phyloP scores from a whole-genome alignment of 768 basidiomycete species.

The Tricholoma matsutake region DNA sequence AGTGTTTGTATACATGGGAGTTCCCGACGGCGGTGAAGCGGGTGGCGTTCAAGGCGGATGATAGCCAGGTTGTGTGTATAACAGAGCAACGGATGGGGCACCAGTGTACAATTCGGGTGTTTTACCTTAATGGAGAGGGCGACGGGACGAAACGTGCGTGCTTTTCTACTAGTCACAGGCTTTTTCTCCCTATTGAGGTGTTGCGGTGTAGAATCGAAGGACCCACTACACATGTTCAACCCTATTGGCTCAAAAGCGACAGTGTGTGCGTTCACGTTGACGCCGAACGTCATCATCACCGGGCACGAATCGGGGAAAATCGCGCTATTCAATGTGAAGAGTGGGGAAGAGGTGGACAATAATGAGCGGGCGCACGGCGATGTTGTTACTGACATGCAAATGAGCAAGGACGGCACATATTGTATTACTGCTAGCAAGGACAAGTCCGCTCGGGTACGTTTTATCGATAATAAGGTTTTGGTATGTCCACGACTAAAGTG shows the following conservation, averaged over 20 bases:
- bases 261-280: slow-evolving; percentile 86
- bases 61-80: slow-evolving; percentile 81
- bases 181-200: neutral
- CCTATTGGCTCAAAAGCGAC: slow-evolving; percentile 96
- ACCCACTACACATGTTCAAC: slow-evolving; percentile 77
- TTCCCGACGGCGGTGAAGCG: slow-evolving; percentile 98
- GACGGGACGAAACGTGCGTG: slow-evolving; percentile 80
- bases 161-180: neutral
- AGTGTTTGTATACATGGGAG: slow-evolving; percentile 94
- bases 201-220: slow-evolving; percentile 57
- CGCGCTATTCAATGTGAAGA: slow-evolving; percentile 84
- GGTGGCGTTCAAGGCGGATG: slow-evolving; percentile 87
- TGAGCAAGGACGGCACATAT: slow-evolving; percentile 87
- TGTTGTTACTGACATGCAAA: slow-evolving; percentile 87
- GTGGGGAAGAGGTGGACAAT: slow-evolving; percentile 76
- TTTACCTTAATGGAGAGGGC: slow-evolving; percentile 77
- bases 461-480: neutral
- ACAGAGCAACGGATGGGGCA: slow-evolving; percentile 97
- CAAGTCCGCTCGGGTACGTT: slow-evolving; percentile 85
- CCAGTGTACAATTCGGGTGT: slow-evolving; percentile 89
- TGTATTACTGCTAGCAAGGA: slow-evolving; percentile 97
- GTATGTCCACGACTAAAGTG: neutral
- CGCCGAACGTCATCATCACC: slow-evolving; percentile 77
- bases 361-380: slow-evolving; percentile 90
- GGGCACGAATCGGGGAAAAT: slow-evolving; percentile 98